These are phyloP conservation scores for Pouteria glomerata DNA, from an alignment of 148 eudicot species.

Conservation along the genomic window DNA sequence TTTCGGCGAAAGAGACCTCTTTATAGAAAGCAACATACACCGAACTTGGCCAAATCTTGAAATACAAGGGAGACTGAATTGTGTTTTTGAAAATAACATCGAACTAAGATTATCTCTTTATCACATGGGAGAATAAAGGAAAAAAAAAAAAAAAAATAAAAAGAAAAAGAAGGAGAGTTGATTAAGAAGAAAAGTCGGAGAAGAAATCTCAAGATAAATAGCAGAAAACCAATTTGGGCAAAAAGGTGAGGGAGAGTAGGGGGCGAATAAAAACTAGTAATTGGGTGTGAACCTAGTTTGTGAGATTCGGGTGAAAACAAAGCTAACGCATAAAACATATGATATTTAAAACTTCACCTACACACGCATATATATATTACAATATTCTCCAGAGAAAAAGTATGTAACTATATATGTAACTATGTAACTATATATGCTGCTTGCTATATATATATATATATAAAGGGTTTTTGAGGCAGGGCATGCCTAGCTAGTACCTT, in stretches of 20 bases:
- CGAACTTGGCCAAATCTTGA: conserved; percentile 5
- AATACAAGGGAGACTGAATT: neutral
- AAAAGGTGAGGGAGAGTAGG: neutral
- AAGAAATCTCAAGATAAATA: neutral
- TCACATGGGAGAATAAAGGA: neutral
- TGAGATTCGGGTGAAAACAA: neutral
- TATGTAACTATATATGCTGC: too few species aligned
- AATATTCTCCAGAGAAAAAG: too few species aligned
- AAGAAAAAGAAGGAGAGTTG: neutral
- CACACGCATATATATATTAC: too few species aligned
- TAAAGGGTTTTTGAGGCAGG: too few species aligned
- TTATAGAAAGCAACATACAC: conserved; percentile 5
- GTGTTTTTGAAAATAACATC: neutral
- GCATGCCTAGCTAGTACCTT: too few species aligned
- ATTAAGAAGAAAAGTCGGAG: neutral
- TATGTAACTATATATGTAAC: too few species aligned
- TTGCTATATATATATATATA: too few species aligned
- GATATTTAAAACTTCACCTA: neutral
- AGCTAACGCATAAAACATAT: neutral
- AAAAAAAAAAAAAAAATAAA: neutral
- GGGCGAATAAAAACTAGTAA: neutral
- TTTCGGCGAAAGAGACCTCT: neutral
- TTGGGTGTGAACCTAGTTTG: neutral
- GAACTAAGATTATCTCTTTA: neutral
- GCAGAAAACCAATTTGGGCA: neutral